Evolutionary conservation across 345 rosid genomes (phyloP).

Genomic region (Heritiera fomes): DNA sequence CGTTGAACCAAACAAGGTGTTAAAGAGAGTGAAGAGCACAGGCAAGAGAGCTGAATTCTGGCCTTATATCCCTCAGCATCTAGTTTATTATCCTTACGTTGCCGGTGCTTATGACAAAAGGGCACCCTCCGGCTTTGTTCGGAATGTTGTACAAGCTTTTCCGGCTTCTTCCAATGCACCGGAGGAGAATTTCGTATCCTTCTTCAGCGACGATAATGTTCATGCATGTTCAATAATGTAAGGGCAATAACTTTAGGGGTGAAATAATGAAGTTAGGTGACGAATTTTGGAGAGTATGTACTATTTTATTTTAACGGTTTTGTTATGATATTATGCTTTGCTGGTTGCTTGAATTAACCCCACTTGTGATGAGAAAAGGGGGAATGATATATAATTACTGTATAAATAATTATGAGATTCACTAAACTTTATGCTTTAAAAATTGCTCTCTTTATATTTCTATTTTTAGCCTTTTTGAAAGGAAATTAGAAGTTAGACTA

Average conservation of each 20-base stretch:
- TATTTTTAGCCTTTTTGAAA: neutral
- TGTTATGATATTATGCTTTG: neutral
- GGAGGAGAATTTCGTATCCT: conserved; percentile 50
- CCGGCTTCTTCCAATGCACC: conserved; percentile 42
- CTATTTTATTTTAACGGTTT: neutral
- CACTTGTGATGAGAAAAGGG: no score
- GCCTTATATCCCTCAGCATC: conserved; percentile 75
- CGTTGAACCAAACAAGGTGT: conserved; percentile 66
- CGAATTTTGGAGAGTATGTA: neutral
- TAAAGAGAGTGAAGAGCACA: conserved; percentile 62
- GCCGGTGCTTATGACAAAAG: conserved; percentile 58
- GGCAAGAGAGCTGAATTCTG: conserved; percentile 74
- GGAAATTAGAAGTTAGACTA: neutral
- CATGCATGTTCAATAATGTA: conserved; percentile 73
- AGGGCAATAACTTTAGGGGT: neutral
- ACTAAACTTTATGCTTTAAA: no score
- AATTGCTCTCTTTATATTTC: neutral
- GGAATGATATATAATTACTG: neutral
- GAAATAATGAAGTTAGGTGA: neutral
- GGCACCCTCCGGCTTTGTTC: conserved; percentile 64
- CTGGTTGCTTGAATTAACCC: neutral
- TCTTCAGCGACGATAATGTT: conserved; percentile 81
- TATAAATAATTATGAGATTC: neutral
- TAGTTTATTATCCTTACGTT: conserved; percentile 54
- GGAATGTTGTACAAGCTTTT: conserved; percentile 58